These are phyloP conservation scores for Mucor circinelloides DNA, from an alignment of 371 early-diverging fungal species.

Conservation along the genomic window DNA sequence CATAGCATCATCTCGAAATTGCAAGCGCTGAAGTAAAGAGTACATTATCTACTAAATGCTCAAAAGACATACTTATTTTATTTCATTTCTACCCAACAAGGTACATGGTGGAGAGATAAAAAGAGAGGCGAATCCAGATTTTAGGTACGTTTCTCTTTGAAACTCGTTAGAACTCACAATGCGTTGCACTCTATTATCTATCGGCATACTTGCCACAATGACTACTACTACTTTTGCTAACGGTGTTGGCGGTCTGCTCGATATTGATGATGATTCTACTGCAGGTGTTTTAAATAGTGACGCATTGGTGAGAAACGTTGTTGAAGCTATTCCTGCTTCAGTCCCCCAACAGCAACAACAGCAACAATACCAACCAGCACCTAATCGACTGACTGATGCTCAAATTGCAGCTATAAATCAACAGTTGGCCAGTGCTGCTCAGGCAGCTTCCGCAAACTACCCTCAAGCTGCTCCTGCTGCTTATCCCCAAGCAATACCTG, in stretches of 20 bases:
- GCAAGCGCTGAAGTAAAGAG: background rate
- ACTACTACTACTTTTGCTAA: background rate
- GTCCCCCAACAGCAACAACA: background rate
- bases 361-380: background rate
- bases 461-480: background rate
- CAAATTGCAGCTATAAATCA: background rate
- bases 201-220: background rate
- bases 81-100: background rate
- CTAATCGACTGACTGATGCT: background rate
- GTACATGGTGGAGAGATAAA: background rate
- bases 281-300: background rate
- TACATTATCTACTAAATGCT: too few relatives aligned
- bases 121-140: background rate
- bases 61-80: background rate
- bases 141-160: background rate
- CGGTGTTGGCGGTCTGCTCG: too few relatives aligned
- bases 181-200: background rate
- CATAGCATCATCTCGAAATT: background rate
- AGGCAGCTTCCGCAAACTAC: background rate
- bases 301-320: background rate
- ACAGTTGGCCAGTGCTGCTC: background rate
- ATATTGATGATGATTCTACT: too few relatives aligned
- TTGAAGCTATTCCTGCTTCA: background rate
- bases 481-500: background rate
- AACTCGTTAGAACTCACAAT: background rate